These are phyloP conservation scores for Stromatinia cepivora DNA, from an alignment of 2,329 filamentous ascomycete species.

Conservation along the genomic window DNA sequence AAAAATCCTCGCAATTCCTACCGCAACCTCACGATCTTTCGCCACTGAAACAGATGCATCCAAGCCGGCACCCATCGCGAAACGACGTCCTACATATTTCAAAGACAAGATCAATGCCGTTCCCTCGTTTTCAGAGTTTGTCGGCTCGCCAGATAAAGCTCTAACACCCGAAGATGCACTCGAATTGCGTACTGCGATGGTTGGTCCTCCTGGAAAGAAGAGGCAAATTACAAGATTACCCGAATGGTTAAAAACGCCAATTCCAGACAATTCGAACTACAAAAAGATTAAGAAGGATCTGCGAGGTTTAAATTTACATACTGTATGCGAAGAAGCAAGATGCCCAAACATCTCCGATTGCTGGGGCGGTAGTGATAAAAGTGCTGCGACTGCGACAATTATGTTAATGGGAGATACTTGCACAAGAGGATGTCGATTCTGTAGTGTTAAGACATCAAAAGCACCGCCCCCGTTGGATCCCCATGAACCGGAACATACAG, in stretches of 20 bases:
- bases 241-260: constrained; percentile 93
- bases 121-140: constrained; percentile 59
- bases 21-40: constrained; percentile 32
- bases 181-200: constrained; percentile 60
- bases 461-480: constrained; percentile 78
- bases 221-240: constrained; percentile 74
- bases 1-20: constrained; percentile 28
- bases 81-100: constrained; percentile 42
- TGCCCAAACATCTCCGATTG: constrained; percentile 98
- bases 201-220: constrained; percentile 63
- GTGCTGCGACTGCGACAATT: constrained; percentile 91
- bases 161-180: constrained; percentile 57
- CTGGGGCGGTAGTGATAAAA: constrained; percentile 90
- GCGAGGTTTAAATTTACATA: constrained; percentile 84
- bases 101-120: constrained; percentile 45
- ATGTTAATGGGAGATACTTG: constrained; percentile 99
- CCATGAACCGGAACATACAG: constrained; percentile 95
- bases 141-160: constrained; percentile 47
- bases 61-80: constrained; percentile 30
- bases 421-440: constrained; percentile 94
- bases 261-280: constrained; percentile 81
- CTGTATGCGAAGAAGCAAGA: constrained; percentile 94
- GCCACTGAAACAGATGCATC: constrained; percentile 39
- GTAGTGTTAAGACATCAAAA: constrained; percentile 88
- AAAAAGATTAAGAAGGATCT: constrained; percentile 95